Evolutionary conservation across 192 early-diverging fungal genomes (phyloP).

Genomic region (Dissophora ornata): DNA sequence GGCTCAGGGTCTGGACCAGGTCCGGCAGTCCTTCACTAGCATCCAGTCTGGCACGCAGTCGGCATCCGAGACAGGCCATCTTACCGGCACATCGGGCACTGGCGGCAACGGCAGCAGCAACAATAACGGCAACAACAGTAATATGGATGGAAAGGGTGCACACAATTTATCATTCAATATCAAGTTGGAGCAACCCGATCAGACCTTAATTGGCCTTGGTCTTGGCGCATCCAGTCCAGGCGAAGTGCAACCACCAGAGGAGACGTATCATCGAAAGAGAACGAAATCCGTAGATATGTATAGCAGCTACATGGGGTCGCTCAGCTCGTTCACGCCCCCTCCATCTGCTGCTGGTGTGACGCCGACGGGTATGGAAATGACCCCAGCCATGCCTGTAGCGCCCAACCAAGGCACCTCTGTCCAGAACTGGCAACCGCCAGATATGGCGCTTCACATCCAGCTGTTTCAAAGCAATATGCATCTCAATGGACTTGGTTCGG

Average conservation of each 20-base stretch:
- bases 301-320: constrained; percentile 24
- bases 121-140: neutral
- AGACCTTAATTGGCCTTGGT: constrained; percentile 29
- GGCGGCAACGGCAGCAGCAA: constrained; percentile 1
- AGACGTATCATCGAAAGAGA: constrained; percentile 47
- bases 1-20: constrained; percentile 44
- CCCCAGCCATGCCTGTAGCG: neutral
- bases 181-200: constrained; percentile 31
- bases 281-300: constrained; percentile 55
- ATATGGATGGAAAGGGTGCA: neutral
- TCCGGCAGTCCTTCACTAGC: constrained; percentile 22
- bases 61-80: constrained; percentile 2
- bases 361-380: constrained; percentile 22
- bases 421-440: constrained; percentile 54
- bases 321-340: constrained; percentile 33
- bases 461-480: constrained; percentile 46
- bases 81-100: neutral
- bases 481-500: constrained; percentile 26
- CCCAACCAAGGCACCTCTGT: constrained; percentile 42
- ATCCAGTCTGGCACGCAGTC: constrained; percentile 8
- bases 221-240: constrained; percentile 18
- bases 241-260: constrained; percentile 18
- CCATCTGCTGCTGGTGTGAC: neutral
- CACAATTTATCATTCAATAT: constrained; percentile 4
- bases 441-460: constrained; percentile 45